A percentile compares a stretch with the other conserved stretches of the same genome.
These are phyloP conservation scores for Sphagnurus paluster DNA, from an alignment of 1,284 basidiomycete species.

Conservation along the genomic window DNA sequence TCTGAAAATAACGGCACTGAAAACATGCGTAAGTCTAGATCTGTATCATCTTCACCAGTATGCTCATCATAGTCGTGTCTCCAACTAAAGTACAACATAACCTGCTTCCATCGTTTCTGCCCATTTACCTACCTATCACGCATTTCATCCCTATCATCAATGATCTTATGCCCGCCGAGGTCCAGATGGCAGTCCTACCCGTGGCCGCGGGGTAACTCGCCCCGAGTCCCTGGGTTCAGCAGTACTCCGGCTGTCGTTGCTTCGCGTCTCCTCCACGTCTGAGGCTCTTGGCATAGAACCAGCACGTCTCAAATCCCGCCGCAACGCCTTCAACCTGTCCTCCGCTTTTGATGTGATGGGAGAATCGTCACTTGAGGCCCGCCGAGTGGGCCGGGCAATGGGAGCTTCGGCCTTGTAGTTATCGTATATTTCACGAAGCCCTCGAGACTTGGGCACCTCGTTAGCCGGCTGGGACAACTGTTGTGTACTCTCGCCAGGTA, in stretches of 20 bases:
- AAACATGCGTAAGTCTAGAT: too few species aligned
- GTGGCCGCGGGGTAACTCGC: conserved; percentile 15
- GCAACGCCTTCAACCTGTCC: conserved; percentile 51
- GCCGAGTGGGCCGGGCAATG: conserved; percentile 7
- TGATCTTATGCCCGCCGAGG: conserved; percentile 23
- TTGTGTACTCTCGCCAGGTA: conserved; percentile 11
- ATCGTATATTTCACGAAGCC: conserved; percentile 40
- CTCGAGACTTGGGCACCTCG: conserved; percentile 21
- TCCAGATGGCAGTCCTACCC: conserved; percentile 30
- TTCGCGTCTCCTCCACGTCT: conserved; percentile 2
- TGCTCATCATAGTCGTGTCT: neutral
- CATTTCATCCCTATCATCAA: conserved; percentile 3
- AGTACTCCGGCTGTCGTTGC: conserved; percentile 21
- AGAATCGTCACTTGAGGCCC: conserved; percentile 18
- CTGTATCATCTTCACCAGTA: too few species aligned
- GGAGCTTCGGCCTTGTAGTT: conserved; percentile 17
- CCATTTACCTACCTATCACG: conserved; percentile 17
- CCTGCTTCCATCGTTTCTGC: neutral
- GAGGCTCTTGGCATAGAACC: conserved; percentile 4
- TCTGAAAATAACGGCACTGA: too few species aligned
- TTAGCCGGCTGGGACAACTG: conserved; percentile 5
- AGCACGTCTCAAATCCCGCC: conserved; percentile 52
- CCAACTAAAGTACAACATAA: conserved; percentile 4
- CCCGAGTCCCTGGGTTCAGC: conserved; percentile 19
- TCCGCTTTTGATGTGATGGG: conserved; percentile 38